Conservation (phyloP, 768 basidiomycete species). For the Tremella fuciformis region DNA sequence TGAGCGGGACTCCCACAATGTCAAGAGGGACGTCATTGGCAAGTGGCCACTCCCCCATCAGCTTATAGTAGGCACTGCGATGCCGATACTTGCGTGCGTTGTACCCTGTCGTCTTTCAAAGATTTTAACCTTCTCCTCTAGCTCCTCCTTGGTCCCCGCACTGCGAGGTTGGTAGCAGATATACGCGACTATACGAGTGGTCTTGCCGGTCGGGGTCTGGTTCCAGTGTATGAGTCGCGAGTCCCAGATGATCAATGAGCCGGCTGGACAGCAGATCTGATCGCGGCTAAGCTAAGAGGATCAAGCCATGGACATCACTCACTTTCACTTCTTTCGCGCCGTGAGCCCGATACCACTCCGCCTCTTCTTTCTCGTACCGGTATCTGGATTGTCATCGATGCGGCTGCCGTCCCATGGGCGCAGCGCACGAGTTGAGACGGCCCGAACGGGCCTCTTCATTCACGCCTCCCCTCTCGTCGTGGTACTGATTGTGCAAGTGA, state of each 20-base stretch:
- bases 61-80: background rate
- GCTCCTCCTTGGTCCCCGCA: slow-evolving; percentile 10
- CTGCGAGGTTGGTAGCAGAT: slow-evolving; percentile 22
- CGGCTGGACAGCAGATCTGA: slow-evolving; percentile 21
- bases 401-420: background rate
- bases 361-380: slow-evolving; percentile 23
- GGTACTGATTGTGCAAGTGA: slow-evolving; percentile 23
- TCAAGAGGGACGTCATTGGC: slow-evolving; percentile 18
- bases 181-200: slow-evolving; percentile 20
- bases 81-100: slow-evolving; percentile 17
- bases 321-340: slow-evolving; percentile 29
- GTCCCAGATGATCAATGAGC: slow-evolving; percentile 30
- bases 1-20: slow-evolving; percentile 12
- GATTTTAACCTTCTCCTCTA: slow-evolving; percentile 21
- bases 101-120: slow-evolving; percentile 19
- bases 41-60: slow-evolving; percentile 21
- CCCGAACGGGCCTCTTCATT: slow-evolving; percentile 11
- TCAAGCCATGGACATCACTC: slow-evolving; percentile 2
- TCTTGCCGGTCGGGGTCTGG: slow-evolving; percentile 19
- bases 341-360: slow-evolving; percentile 21
- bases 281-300: background rate
- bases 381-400: slow-evolving; percentile 11
- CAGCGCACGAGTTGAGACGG: slow-evolving; percentile 19
- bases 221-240: slow-evolving; percentile 32
- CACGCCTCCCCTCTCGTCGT: slow-evolving; percentile 19